These are phyloP conservation scores for Pholiota molesta DNA, from an alignment of 768 basidiomycete species.

Conservation along the genomic window DNA sequence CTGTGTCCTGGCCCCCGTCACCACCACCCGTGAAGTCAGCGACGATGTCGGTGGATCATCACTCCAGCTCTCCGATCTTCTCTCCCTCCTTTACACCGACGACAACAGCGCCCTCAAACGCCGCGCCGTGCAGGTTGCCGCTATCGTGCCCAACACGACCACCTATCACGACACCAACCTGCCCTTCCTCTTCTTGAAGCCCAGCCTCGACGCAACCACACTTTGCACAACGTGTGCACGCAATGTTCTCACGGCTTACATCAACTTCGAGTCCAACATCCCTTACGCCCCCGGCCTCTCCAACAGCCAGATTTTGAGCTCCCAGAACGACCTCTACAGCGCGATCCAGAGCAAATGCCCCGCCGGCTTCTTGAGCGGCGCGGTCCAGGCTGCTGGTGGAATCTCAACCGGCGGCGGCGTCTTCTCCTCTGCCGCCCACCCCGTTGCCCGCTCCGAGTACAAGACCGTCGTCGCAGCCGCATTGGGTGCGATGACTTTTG, in stretches of 20 bases:
- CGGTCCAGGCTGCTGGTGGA: conserved; percentile 69
- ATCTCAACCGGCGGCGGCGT: conserved; percentile 30
- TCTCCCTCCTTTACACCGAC: conserved; percentile 26
- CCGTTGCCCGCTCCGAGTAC: conserved; percentile 24
- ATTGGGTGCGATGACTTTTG: conserved; percentile 30
- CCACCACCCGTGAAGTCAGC: conserved; percentile 28
- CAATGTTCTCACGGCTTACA: conserved; percentile 74
- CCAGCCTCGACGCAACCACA: conserved; percentile 43
- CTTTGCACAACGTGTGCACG: conserved; percentile 88
- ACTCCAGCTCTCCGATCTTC: conserved; percentile 20
- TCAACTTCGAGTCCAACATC: conserved; percentile 67
- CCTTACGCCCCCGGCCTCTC: conserved; percentile 79
- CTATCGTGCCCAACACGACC: conserved; percentile 57
- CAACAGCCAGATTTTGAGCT: conserved; percentile 64
- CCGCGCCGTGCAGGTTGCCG: conserved; percentile 29
- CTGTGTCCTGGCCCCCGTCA: conserved; percentile 60
- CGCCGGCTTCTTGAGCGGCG: conserved; percentile 64
- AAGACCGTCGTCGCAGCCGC: conserved; percentile 25
- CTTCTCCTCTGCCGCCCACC: conserved; percentile 27
- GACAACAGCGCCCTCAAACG: conserved; percentile 29
- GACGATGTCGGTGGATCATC: conserved; percentile 23
- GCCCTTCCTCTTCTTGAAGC: conserved; percentile 77
- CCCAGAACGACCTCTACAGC: conserved; percentile 68
- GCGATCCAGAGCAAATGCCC: conserved; percentile 70
- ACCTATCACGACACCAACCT: conserved; percentile 64